Base-by-base conservation (phyloP, 345 rosid species). In the Anacardium occidentale region DNA sequence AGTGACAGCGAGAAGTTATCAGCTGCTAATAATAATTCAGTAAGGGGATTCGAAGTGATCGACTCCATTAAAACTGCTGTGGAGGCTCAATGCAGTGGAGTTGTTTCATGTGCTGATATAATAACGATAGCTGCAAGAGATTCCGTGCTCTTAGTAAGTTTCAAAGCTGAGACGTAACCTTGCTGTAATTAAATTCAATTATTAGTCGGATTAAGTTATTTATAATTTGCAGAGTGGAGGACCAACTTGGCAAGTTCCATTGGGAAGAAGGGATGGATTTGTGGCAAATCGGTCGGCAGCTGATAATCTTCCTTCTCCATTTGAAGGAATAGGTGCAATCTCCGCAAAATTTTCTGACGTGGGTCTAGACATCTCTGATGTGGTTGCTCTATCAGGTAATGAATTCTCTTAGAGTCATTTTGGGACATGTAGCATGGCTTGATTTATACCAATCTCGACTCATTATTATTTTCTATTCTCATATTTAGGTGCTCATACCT, bases 41-140 rank as follows among this genome's bases (percentile, higher is more conserved):
- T 73, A 10, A 74, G 81, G 70, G 81, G 81, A 66, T 78, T 70
- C 20, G 78, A 78, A 65, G 81, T 74, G 11, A 54, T 74, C 1
- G 76, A 74, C 12, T n/a, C 86, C 14, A 84, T 93, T 47, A 91
- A 91, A 80, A 62, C 69, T 10, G 90, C 90, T 2, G 88, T 89
- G 51, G 98, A 93, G 82, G 79, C 74, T 22, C 80, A 79, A 50
- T 91, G 97, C 79, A 84, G 85, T 40, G 95, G 91, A 29, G 78
- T 87, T 70, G 93, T 88, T n/a, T 90, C 93, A 0, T 90, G 96
- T 71, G 91, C 91, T 42, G 97, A 91, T 78, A 85, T 89, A 69
- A 72, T 91, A 44, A 62, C 92, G 57, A 62, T 91, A n/a, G 88
- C 92, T 44, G 90, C 98, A 34, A 76, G 97, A 2, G 97, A 93